Evolutionary conservation across 139 green algal species (phyloP).

Genomic region (Asterochloris sp.): DNA sequence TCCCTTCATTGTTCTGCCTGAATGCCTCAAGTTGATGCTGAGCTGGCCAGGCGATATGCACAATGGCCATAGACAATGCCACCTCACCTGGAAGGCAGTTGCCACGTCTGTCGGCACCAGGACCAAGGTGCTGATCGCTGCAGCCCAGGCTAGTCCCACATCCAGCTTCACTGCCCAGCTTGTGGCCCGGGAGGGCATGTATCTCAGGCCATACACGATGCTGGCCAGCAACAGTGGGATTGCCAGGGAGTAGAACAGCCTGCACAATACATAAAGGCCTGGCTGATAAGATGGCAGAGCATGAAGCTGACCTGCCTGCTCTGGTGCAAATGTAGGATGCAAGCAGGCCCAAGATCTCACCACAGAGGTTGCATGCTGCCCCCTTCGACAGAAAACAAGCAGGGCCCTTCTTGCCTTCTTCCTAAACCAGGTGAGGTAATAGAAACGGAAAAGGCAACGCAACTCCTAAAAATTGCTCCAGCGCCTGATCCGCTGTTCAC

Average conservation of each 20-base stretch:
- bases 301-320: no score
- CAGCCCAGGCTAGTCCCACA: slow-evolving; percentile 53
- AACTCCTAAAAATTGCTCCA: no score
- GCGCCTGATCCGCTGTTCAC: no score
- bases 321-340: no score
- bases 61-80: not conserved
- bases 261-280: not conserved
- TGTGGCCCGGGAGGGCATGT: slow-evolving; percentile 29
- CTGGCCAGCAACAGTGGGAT: slow-evolving; percentile 23
- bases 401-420: no score
- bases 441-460: no score
- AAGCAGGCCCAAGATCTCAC: no score
- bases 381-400: no score
- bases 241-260: slow-evolving; percentile 31
- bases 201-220: slow-evolving; percentile 16
- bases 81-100: slow-evolving; percentile 15
- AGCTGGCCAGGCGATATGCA: not conserved
- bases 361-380: no score
- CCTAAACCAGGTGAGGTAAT: no score
- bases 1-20: not conserved
- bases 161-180: slow-evolving; percentile 19
- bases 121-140: slow-evolving; percentile 44
- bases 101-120: slow-evolving; percentile 55
- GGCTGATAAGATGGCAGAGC: no score
- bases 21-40: not conserved